phyloP scores from a whole-genome alignment of 2,329 filamentous ascomycete genomes.

The Neodidymelliopsis sp. region DNA sequence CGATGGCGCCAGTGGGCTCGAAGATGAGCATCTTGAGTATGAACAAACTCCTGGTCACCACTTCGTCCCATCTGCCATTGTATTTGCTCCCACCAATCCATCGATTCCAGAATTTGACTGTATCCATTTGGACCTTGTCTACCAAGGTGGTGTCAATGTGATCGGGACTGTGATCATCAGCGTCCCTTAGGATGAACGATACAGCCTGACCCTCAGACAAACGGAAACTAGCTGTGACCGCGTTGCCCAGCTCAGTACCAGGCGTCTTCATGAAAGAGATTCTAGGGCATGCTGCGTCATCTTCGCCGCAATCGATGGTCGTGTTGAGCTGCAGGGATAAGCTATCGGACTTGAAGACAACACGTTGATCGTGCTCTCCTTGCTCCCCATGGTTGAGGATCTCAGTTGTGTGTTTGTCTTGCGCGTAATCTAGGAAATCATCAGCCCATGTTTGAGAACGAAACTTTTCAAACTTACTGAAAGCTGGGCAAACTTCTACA shows the following conservation, averaged over 20 bases:
- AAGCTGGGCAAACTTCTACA: slow-evolving; percentile 71
- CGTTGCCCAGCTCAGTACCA: slow-evolving; percentile 65
- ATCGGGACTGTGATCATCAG: slow-evolving; percentile 62
- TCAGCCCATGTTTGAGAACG: background rate
- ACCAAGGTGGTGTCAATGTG: slow-evolving; percentile 66
- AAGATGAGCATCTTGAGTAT: slow-evolving; percentile 79
- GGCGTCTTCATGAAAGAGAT: slow-evolving; percentile 65
- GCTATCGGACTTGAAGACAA: slow-evolving; percentile 67
- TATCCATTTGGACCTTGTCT: slow-evolving; percentile 71
- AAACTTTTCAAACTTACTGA: slow-evolving; percentile 27
- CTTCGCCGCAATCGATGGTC: slow-evolving; percentile 68
- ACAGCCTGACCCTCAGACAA: slow-evolving; percentile 72
- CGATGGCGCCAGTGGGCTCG: slow-evolving; percentile 79
- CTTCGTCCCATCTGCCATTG: slow-evolving; percentile 75
- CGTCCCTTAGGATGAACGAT: slow-evolving; percentile 71
- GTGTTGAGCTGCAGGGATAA: slow-evolving; percentile 72
- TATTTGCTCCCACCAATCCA: slow-evolving; percentile 77
- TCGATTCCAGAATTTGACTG: slow-evolving; percentile 74
- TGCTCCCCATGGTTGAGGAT: slow-evolving; percentile 53
- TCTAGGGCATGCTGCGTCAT: slow-evolving; percentile 57
- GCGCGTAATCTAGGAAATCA: slow-evolving; percentile 64
- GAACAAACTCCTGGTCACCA: slow-evolving; percentile 74
- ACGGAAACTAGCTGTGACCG: slow-evolving; percentile 66
- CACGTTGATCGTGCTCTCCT: slow-evolving; percentile 41
- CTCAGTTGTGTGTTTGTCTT: slow-evolving; percentile 66